phyloP scores from a whole-genome alignment of 306 rosid genomes.

The Gleditsia sinensis region DNA sequence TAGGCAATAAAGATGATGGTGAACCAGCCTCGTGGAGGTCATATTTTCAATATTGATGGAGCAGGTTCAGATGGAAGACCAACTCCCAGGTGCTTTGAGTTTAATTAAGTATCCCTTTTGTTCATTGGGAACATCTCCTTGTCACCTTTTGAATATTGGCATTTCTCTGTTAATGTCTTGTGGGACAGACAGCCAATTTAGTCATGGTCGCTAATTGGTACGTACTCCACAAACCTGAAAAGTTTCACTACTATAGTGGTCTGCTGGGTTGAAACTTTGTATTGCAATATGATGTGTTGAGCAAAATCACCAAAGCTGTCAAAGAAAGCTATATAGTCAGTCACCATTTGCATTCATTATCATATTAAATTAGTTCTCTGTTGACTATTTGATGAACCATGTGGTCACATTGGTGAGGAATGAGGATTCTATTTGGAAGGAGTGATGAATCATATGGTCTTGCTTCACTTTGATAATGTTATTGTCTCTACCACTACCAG shows the following conservation, averaged over 20 bases:
- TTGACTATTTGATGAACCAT: conserved; percentile 20
- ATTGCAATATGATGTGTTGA: conserved; percentile 18
- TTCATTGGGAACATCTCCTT: conserved; percentile 13
- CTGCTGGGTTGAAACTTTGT: conserved; percentile 19
- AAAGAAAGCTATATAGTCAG: neutral
- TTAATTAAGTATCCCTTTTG: conserved; percentile 15
- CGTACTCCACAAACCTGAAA: neutral
- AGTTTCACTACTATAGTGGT: conserved; percentile 5
- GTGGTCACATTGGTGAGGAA: neutral
- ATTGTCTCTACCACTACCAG: conserved; percentile 1
- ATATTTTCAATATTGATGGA: conserved; percentile 93
- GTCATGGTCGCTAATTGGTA: neutral
- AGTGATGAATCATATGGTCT: neutral
- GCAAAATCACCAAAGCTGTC: conserved; percentile 14
- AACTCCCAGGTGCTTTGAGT: conserved; percentile 76
- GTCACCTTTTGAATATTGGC: conserved; percentile 18
- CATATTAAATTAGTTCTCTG: neutral
- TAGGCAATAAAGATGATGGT: conserved; percentile 95
- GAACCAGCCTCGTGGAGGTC: conserved; percentile 90
- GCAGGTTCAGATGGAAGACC: conserved; percentile 99
- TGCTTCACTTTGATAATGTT: conserved; percentile 20
- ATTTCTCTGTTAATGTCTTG: conserved; percentile 7
- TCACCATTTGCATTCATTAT: neutral
- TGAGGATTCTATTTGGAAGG: conserved; percentile 8
- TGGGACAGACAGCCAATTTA: conserved; percentile 1